These are phyloP conservation scores for Acorus calamus DNA, from an alignment of 106 monocot species.

Conservation along the genomic window DNA sequence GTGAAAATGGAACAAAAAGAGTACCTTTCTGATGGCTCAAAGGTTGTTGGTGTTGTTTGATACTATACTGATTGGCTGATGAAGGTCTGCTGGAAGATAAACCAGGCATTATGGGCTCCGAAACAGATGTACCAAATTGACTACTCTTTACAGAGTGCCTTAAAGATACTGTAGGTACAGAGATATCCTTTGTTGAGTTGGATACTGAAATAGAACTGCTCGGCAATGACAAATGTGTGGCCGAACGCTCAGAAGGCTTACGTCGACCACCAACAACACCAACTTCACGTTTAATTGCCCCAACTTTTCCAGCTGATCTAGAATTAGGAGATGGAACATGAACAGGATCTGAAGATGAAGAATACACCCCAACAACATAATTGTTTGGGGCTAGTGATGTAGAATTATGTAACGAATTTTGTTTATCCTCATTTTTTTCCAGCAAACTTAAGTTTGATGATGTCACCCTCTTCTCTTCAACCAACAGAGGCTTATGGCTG, in stretches of 20 bases:
- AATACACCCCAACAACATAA: constrained; percentile 42
- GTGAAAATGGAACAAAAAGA: background rate
- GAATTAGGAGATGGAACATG: constrained; percentile 56
- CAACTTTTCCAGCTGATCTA: constrained; percentile 41
- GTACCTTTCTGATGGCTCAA: constrained; percentile 26
- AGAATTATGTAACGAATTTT: constrained; percentile 14
- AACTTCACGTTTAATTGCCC: constrained; percentile 58
- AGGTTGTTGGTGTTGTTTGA: constrained; percentile 10
- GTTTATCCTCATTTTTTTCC: constrained; percentile 2
- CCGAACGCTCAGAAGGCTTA: constrained; percentile 13
- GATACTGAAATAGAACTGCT: constrained; percentile 17
- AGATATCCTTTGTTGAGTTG: constrained; percentile 21
- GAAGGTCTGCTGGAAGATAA: constrained; percentile 19
- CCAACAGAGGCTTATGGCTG: background rate
- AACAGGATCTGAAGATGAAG: constrained; percentile 66
- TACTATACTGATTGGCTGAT: constrained; percentile 15
- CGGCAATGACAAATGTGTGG: constrained; percentile 20
- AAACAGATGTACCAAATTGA: constrained; percentile 14
- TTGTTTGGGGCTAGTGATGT: constrained; percentile 14
- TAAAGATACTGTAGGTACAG: constrained; percentile 14
- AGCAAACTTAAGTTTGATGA: constrained; percentile 4
- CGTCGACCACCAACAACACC: constrained; percentile 47
- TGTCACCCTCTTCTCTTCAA: constrained; percentile 11
- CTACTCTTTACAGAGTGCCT: constrained; percentile 17
- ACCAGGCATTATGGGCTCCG: constrained; percentile 15